Evolutionary conservation across 2,329 filamentous ascomycete species (phyloP).

Genomic region (Microdochium nivale): DNA sequence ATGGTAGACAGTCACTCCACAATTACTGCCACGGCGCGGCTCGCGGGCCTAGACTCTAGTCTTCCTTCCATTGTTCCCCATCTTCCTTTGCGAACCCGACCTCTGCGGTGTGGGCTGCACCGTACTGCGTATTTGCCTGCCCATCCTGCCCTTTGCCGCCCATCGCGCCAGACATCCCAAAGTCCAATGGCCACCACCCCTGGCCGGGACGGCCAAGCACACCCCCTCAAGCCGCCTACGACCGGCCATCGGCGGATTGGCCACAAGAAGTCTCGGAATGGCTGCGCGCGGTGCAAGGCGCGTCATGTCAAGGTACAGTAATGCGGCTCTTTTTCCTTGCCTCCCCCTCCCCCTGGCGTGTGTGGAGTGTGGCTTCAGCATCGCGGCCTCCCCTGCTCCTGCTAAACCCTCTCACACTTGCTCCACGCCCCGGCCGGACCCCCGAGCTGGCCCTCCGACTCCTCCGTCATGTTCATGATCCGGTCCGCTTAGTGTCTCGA

Average conservation of each 20-base stretch:
- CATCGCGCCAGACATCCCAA: neutral
- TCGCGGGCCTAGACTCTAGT: too few species aligned
- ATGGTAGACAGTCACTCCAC: too few species aligned
- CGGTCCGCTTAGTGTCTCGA: too few species aligned
- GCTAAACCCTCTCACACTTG: too few species aligned
- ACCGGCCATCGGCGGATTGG: neutral
- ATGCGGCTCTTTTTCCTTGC: neutral
- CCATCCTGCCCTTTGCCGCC: neutral
- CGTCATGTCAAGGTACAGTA: slow-evolving; percentile 2
- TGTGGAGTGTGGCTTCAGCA: neutral
- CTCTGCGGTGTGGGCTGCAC: neutral
- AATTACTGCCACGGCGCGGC: too few species aligned
- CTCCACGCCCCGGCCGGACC: too few species aligned
- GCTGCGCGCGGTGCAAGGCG: slow-evolving; percentile 2
- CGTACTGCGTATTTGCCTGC: neutral
- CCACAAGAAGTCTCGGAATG: slow-evolving; percentile 2
- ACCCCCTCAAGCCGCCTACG: neutral
- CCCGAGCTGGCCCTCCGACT: too few species aligned
- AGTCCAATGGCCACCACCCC: neutral
- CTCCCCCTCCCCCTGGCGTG: neutral
- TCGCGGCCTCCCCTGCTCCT: too few species aligned
- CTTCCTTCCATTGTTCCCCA: neutral
- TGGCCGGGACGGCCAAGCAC: neutral
- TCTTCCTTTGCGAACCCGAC: neutral
- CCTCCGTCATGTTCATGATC: too few species aligned